phyloP scores from a whole-genome alignment of 2,329 filamentous ascomycete genomes.

The Laburnicola sp. region DNA sequence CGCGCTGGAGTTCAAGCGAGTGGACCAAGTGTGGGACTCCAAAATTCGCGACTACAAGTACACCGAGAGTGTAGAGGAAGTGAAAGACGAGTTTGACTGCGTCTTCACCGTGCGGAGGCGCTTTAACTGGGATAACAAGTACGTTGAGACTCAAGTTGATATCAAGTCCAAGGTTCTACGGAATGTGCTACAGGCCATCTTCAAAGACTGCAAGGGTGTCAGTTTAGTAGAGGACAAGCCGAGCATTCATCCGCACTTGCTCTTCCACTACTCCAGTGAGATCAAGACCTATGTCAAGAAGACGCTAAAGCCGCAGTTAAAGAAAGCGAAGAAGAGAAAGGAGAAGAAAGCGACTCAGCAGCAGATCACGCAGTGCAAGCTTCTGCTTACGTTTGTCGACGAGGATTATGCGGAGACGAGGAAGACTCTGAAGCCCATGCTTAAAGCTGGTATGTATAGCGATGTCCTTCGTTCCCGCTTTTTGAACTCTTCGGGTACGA shows the following conservation, averaged over 20 bases:
- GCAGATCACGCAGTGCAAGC: constrained; percentile 68
- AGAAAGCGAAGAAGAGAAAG: constrained; percentile 65
- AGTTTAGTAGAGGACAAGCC: constrained; percentile 81
- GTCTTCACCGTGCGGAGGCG: constrained; percentile 77
- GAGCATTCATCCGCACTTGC: constrained; percentile 56
- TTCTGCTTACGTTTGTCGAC: constrained; percentile 76
- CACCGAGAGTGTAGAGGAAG: constrained; percentile 66
- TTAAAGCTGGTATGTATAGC: constrained; percentile 60
- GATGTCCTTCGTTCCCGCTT: background rate
- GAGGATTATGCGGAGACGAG: constrained; percentile 78
- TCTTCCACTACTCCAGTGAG: constrained; percentile 72
- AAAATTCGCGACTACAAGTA: constrained; percentile 61
- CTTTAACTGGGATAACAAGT: constrained; percentile 85
- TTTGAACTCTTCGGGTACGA: background rate
- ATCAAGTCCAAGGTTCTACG: constrained; percentile 82
- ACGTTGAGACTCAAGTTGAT: constrained; percentile 72
- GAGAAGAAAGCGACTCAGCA: constrained; percentile 60
- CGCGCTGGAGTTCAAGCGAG: constrained; percentile 66
- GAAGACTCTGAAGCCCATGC: constrained; percentile 77
- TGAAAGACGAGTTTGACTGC: constrained; percentile 73
- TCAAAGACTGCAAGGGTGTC: constrained; percentile 76
- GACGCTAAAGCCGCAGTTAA: constrained; percentile 62
- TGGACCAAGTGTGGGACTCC: constrained; percentile 63
- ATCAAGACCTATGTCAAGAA: constrained; percentile 65
- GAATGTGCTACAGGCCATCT: constrained; percentile 69